phyloP scores from a whole-genome alignment of 148 eudicot species.

The Linanthus parryae region DNA sequence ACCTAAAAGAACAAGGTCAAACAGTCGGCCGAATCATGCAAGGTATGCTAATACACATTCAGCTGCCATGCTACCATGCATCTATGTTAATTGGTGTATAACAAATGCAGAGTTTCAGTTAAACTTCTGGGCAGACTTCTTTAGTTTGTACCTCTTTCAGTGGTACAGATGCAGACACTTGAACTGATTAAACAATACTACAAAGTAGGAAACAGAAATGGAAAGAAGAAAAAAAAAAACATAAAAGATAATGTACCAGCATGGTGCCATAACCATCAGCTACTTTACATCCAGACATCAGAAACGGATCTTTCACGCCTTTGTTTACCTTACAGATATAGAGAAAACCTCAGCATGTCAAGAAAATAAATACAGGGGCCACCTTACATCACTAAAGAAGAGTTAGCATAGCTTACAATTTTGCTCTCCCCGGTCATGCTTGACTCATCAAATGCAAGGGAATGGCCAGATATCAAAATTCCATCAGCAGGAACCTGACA shows the following conservation, averaged over 20 bases:
- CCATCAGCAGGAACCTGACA: slow-evolving; percentile 96
- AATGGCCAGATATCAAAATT: slow-evolving; percentile 71
- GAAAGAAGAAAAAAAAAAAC: neutral
- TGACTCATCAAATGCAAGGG: slow-evolving; percentile 90
- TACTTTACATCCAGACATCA: slow-evolving; percentile 97
- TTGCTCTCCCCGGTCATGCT: slow-evolving; percentile 99
- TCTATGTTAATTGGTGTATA: no score
- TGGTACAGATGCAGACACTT: no score
- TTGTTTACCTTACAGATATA: slow-evolving; percentile 51
- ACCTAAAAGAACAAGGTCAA: no score
- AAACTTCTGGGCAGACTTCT: no score
- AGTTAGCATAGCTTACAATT: slow-evolving; percentile 44
- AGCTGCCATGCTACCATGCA: no score
- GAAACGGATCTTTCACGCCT: slow-evolving; percentile 62
- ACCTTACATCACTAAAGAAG: neutral
- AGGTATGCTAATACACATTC: no score
- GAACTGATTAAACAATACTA: no score
- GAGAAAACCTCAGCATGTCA: neutral
- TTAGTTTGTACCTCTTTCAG: no score
- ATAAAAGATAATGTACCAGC: slow-evolving; percentile 53
- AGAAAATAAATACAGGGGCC: slow-evolving; percentile 5
- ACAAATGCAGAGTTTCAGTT: no score
- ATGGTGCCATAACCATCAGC: slow-evolving; percentile 94
- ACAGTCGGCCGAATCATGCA: no score
- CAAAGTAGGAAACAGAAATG: no score